Evolutionary conservation across 2,329 filamentous ascomycete genomes (phyloP).

Genomic region (Paecilomyces niveus): DNA sequence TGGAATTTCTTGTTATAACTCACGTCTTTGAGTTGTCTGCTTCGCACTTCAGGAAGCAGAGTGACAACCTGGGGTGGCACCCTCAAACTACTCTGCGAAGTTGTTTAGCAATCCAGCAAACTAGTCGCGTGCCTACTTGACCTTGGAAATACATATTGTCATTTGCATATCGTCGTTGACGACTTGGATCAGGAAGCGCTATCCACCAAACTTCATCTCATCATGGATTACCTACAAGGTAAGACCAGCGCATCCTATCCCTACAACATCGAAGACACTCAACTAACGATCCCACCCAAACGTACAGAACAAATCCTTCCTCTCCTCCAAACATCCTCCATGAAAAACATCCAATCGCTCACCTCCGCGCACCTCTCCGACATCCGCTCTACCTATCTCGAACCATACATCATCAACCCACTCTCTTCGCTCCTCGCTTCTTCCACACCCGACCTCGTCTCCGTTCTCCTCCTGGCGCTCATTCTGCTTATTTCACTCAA

Average conservation of each 20-base stretch:
- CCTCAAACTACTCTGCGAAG: neutral
- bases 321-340: constrained; percentile 7
- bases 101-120: neutral
- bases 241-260: neutral
- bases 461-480: constrained; percentile 45
- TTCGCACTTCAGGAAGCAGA: neutral
- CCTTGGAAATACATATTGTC: neutral
- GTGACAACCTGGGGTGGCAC: neutral
- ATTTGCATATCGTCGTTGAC: neutral
- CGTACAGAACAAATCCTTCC: constrained; percentile 14
- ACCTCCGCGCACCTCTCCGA: constrained; percentile 14
- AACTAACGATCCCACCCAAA: neutral
- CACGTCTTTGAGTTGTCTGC: neutral
- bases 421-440: constrained; percentile 27
- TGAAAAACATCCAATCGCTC: constrained; percentile 10
- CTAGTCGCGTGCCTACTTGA: neutral
- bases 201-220: neutral
- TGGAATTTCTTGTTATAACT: neutral
- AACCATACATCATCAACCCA: constrained; percentile 43
- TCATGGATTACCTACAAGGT: constrained; percentile 11
- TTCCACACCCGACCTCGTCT: constrained; percentile 28
- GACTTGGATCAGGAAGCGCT: neutral
- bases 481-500: constrained; percentile 58
- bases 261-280: neutral
- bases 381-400: constrained; percentile 33